These are phyloP conservation scores for Epichloe festucae DNA, from an alignment of 2,329 filamentous ascomycete genomes.

Conservation along the genomic window DNA sequence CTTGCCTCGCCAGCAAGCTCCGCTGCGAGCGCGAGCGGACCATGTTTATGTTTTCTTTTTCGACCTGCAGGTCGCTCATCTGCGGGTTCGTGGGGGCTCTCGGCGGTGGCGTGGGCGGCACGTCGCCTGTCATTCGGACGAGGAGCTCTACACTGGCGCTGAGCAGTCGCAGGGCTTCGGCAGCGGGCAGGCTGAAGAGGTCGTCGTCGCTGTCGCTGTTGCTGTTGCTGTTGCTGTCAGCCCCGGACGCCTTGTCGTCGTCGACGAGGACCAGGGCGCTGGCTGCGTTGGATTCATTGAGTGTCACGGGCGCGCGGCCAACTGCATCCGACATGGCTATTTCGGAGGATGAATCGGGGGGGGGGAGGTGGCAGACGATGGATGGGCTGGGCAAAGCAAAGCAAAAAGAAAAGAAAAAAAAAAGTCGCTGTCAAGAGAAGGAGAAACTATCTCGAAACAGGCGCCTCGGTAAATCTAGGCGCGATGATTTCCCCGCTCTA, in stretches of 20 bases:
- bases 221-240: slow-evolving; percentile 13
- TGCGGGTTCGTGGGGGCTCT: slow-evolving; percentile 50
- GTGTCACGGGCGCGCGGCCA: background rate
- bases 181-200: slow-evolving; percentile 58
- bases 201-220: slow-evolving; percentile 41
- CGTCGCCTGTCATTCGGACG: slow-evolving; percentile 60
- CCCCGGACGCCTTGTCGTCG: slow-evolving; percentile 10
- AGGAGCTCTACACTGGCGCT: slow-evolving; percentile 58
- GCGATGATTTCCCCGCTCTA: background rate
- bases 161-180: slow-evolving; percentile 69
- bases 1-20: slow-evolving; percentile 31
- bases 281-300: background rate
- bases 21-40: slow-evolving; percentile 44
- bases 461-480: slow-evolving; percentile 2
- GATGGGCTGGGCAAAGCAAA: background rate
- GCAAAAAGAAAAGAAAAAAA: no score
- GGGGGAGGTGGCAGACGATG: background rate
- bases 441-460: slow-evolving; percentile 1
- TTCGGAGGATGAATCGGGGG: background rate
- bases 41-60: slow-evolving; percentile 49
- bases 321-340: slow-evolving; percentile 1
- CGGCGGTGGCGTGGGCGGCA: slow-evolving; percentile 67
- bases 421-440: slow-evolving; percentile 2
- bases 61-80: slow-evolving; percentile 49
- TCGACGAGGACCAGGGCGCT: slow-evolving; percentile 6